These are phyloP conservation scores for Pisolithus albus DNA, from an alignment of 768 basidiomycete species.

Conservation along the genomic window DNA sequence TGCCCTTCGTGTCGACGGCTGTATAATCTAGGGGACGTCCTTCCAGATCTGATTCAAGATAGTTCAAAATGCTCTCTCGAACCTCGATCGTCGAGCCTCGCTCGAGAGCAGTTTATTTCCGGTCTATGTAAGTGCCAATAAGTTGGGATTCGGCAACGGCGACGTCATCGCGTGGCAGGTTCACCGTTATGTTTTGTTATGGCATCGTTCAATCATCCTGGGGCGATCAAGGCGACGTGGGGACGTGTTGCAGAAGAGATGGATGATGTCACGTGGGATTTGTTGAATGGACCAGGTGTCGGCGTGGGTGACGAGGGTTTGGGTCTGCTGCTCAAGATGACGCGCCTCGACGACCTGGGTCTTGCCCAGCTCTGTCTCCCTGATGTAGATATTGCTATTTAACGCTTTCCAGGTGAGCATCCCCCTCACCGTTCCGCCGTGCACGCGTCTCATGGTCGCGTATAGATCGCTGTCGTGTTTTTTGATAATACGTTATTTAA, in stretches of 20 bases:
- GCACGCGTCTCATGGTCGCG: too few species aligned
- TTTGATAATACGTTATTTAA: not conserved
- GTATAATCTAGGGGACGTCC: constrained; percentile 60
- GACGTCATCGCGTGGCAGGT: constrained; percentile 33
- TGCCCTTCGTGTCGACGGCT: constrained; percentile 74
- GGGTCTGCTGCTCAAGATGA: constrained; percentile 69
- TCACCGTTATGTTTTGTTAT: constrained; percentile 73
- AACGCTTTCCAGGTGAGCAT: too few species aligned
- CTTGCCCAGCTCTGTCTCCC: constrained; percentile 50
- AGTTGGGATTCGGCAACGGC: too few species aligned
- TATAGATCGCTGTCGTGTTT: constrained; percentile 1
- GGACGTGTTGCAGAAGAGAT: constrained; percentile 64
- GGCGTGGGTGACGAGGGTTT: constrained; percentile 36
- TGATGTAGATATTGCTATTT: constrained; percentile 23
- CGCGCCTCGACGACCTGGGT: constrained; percentile 65
- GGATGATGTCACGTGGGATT: constrained; percentile 56
- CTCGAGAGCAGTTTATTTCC: constrained; percentile 63
- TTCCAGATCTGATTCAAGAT: constrained; percentile 41
- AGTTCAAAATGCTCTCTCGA: constrained; percentile 10
- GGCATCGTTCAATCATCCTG: constrained; percentile 59
- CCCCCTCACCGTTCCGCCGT: too few species aligned
- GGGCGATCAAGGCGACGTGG: constrained; percentile 60
- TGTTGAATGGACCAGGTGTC: constrained; percentile 42
- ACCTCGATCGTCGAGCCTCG: constrained; percentile 34
- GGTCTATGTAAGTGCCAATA: constrained; percentile 56